These are phyloP conservation scores for Nakazawaea anatomiae DNA, from an alignment of 805 yeast species.

Conservation along the genomic window DNA sequence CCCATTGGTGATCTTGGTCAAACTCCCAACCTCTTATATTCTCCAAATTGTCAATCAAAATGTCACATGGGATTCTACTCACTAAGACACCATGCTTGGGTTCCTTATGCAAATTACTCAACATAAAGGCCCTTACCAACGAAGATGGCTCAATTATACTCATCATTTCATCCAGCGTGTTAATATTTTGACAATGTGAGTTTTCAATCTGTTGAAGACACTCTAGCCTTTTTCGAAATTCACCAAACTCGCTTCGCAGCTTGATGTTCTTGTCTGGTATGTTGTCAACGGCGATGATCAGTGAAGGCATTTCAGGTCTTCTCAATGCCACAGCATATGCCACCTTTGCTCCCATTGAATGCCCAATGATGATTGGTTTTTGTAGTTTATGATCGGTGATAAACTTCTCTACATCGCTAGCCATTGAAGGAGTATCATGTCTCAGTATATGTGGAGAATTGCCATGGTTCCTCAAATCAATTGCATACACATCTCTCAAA, in stretches of 20 bases:
- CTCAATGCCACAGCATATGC: slow-evolving; percentile 80
- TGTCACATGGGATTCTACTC: slow-evolving; percentile 62
- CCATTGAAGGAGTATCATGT: slow-evolving; percentile 70
- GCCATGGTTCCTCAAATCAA: slow-evolving; percentile 90
- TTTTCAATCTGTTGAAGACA: not conserved
- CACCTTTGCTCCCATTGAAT: slow-evolving; percentile 91
- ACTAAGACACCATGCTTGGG: slow-evolving; percentile 10
- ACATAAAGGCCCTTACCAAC: slow-evolving; percentile 63
- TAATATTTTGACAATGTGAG: slow-evolving; percentile 25
- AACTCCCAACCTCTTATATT: slow-evolving; percentile 68
- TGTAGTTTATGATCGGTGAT: slow-evolving; percentile 31
- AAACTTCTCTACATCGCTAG: slow-evolving; percentile 77
- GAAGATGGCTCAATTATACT: slow-evolving; percentile 53
- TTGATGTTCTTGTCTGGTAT: slow-evolving; percentile 47
- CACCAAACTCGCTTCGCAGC: slow-evolving; percentile 20
- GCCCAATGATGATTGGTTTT: slow-evolving; percentile 57
- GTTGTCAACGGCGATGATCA: slow-evolving; percentile 72
- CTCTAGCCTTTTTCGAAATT: slow-evolving; percentile 16
- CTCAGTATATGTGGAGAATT: slow-evolving; percentile 67
- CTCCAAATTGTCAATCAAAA: slow-evolving; percentile 56
- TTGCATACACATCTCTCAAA: slow-evolving; percentile 51
- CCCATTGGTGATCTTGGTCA: slow-evolving; percentile 41
- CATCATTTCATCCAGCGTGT: slow-evolving; percentile 41
- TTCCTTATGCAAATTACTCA: slow-evolving; percentile 49
- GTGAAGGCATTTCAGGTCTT: slow-evolving; percentile 51